Base-by-base conservation (phyloP, 306 rosid genomes). In the Gastrolobium bilobum region DNA sequence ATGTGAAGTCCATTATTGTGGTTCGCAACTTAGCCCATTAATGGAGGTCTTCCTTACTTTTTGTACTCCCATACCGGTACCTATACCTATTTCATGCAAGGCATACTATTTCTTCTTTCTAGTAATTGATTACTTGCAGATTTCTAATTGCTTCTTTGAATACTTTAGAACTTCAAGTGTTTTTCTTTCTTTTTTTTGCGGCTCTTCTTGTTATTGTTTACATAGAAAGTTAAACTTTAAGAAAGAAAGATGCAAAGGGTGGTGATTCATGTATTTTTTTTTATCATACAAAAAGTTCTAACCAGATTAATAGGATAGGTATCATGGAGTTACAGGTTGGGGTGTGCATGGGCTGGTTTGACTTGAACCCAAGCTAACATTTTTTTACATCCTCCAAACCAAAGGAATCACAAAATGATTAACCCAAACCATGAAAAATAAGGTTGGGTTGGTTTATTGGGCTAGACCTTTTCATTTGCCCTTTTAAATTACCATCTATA, bases 361-460 rank as follows among this genome's bases (percentile, higher is more conserved):
- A 46, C 43, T 43, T 46, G 58, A 46, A 68, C 42, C 57, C 73
- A 46, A 46, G 10, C 29, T 29, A n/a, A 40, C 57, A 47, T 4
- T 30, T 68, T 43, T 15, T 46, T 34, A 6, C 43, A 68, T 68
- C 73, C 57, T 51, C 73, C 7, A 46, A 46, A 65, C 15, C 3
- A 13, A 35, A 13, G 26, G 68, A 60, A 13, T 61, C n/a, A 2
- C 44, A 34, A 40, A 15, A 35, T 3, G 4, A 40, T 64, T 15
- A 40, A 64, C 51, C 47, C 7, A 64, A 40, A 40, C 14, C 30
- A 39, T 64, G 51, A n/a, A 15, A 40, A 15, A 8, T 7, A 64
- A 42, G 52, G 52, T n/a, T 64, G 37, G 14, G 10, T 26, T 37
- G 68, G 47, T 38, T 39, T 38, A 37, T 14, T 63, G n/a, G 69